Evolutionary conservation across 1,284 basidiomycete genomes (phyloP), one percentile per base, ranked within the genome.

Genomic region (Austropuccinia psidii): DNA sequence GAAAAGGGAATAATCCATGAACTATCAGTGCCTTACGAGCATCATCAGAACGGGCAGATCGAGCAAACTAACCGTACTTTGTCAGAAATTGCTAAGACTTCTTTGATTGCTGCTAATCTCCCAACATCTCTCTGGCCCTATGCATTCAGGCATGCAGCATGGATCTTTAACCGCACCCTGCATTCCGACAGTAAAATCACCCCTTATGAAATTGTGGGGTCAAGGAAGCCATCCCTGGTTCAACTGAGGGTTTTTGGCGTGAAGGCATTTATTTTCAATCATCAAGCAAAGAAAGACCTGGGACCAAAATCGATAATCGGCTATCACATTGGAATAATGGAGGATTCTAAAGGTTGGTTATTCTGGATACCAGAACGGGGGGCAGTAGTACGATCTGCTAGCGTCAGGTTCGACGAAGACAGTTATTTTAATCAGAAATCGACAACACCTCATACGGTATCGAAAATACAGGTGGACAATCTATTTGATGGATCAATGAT

Each of bases 21-120:
- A 52, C 27, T 66, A 31, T 33, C 45, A 6, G 29, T 66, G 9
- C 45, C 29, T 1, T 66, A 66, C 27, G 24, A 66, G 19, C 47
- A 66, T 15, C 45, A 66, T 27, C 64, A 66, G 37, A 66, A 66
- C 24, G 47, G 62, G 5, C 31, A 31, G 21, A 47, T 65, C 3
- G 62, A 65, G 24, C 4, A 47, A 19, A 49, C 43, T 4, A 65
- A 65, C 21, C 7, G 62, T 7, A 29, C 45, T 2, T 33, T 65
- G 3, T 31, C 47, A 4, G 62, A 65, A 2, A 65, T 65, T 41
- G 62, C 45, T n/a, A 9, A 47, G 4, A 65, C 62, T 4, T 35
- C 50, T 15, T n/a, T 65, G 2, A 31, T 65, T 1, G 39, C 47
- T 65, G 47, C 24, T 3, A 50, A 52, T 11, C 33, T 65, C 4